Base-by-base conservation (phyloP, 768 basidiomycete species). In the Tulasnella sp. region DNA sequence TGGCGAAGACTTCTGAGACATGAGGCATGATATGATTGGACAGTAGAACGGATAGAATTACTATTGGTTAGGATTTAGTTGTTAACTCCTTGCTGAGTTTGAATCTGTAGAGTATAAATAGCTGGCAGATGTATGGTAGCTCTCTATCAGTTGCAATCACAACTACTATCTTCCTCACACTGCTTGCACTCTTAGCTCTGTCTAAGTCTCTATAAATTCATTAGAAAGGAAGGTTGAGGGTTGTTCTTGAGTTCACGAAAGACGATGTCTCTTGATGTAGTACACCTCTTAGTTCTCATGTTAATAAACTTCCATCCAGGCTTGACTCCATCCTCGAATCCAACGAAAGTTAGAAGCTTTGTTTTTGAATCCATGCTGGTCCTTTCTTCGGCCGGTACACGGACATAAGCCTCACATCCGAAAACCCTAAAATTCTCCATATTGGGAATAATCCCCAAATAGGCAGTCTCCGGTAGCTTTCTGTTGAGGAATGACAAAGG, bases 251-350 rank as follows among this genome's bases (percentile, higher is more conserved):
- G 15, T 24, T 7, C 16, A 45, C 10, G 10, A 8, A 8, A n/a
- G 12, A 24, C 25, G 43, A 44, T 20, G 13, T 13, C 20, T 13
- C 19, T 19, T 49, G 20, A 19, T n/a, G 39, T 49, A 45, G 20
- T 12, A 49, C 9, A 13, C 19, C 41, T 45, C 40, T 45, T 10
- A 13, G 16, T 25, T 19, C 28, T 22, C 20, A 8, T 44, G 10
- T 45, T 37, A n/a, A 10, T 25, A 42, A 45, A 49, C 41, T 10
- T 12, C 8, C 47, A n/a, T 9, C 13, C 9, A 7, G 10, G 41
- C n/a, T 49, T 22, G 13, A 42, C 10, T 45, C 25, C 47, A 46
- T 45, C 37, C 8, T 49, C 47, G 24, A 49, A 49, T 9, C 47
- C 39, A 8, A 49, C 42, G 13, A 46, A 49, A 12, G 8, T 10